Base-by-base conservation (phyloP, 352 stramenopile genomes). In the Discostella stelligera region DNA sequence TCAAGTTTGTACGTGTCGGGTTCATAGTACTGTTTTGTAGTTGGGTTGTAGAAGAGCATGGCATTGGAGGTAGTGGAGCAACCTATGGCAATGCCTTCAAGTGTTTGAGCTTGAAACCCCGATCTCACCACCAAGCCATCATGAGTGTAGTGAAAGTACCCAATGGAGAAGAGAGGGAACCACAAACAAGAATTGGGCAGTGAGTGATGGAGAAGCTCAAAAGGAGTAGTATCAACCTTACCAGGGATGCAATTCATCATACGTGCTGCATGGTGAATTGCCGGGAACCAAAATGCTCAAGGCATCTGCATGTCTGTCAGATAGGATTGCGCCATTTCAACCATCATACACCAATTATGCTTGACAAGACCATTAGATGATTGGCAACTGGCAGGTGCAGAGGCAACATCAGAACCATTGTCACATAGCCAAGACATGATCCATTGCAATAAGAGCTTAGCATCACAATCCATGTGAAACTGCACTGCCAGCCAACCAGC, bases 311-410 rank as follows among this genome's bases (percentile, higher is more conserved):
- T 32, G 27, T 32, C 27, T 6, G 27, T 32, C 2, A 32, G 27
- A 50, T 71, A 71, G 11, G 48, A 27, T 32, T 30, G 48, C 4
- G 63, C 50, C 63, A 71, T 71, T 4, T 61, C 10, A 11, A 71
- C 39, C 21, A 71, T 71, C 1, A 39, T 71, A 41, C 53, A 20
- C 63, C 63, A 71, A 5, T 52, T 59, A 10, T 27, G 41, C 30
- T 71, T 49, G 21, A 52, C 63, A 2, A 60, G 49, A 13, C 61
- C 61, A 21, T 69, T 68, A 10, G 60, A 55, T 11, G 60, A 68
- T 23, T 55, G 48, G 14, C 48, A 14, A 23, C 48, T 14, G 1
- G 48, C 48, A 14, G 56, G 56, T 23, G 27, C 39, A 6, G 56
- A 37, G 7, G 30, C 30, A 44, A 69, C 48, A 32, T 60, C 59